Base-by-base conservation (phyloP, 2,329 filamentous ascomycete genomes). In the Tricladium varicosporioides region DNA sequence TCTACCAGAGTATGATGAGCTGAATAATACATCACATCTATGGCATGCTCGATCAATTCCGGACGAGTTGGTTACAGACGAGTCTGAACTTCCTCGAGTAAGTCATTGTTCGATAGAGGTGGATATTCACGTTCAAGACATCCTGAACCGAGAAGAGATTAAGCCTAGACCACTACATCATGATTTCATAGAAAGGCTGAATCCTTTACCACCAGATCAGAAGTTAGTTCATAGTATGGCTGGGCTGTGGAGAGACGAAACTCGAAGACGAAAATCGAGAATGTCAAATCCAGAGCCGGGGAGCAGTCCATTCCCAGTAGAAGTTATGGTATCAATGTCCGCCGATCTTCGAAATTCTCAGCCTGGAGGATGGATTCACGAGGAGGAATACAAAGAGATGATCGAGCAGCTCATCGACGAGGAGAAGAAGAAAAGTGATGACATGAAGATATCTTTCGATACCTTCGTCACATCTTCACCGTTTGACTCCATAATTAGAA, bases 181-280 rank as follows among this genome's bases (percentile, higher is more conserved):
- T 68, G 86, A 92, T 67, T 96, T 99, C 65, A 76, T 87, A 18
- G 94, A 97, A 71, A 81, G 84, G 11, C 72, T 84, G 10, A 77
- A 81, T 36, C 86, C 89, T 2, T 71, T 87, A 16, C 76, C 83
- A 0, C 72, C 79, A 0, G 85, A 90, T 62, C 78, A 92, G 68
- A 96, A 95, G 68, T 79, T 96, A 10, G 92, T 99, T 5, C 86
- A 91, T 68, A 99, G 94, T 62, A 93, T 99, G 89, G 92, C 91
- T 54, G 89, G 90, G 0, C 74, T 99, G 2, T 99, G 94, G 94
- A 86, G 86, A 69, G 91, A 96, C 65, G 94, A 97, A 72, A 91
- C 88, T 0, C 85, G 85, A 57, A 83, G 92, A 46, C 83, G 92
- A 32, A 93, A 89, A 71, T 79, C 82, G 48, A 83, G 82, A 47